Evolutionary conservation across 164 flowering plant genomes (phyloP).

Genomic region (Stephania japonica): DNA sequence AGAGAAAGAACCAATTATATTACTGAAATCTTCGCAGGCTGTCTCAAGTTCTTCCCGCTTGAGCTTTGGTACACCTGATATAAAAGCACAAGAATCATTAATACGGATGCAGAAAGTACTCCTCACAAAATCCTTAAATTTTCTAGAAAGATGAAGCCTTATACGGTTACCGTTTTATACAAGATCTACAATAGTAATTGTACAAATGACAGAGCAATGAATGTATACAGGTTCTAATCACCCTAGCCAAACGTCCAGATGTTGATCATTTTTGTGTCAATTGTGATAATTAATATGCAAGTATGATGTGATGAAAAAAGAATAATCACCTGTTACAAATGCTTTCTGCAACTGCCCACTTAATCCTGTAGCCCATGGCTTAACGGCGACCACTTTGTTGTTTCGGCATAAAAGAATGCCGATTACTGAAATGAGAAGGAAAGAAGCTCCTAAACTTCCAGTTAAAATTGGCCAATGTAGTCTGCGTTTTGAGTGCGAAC

Average conservation of each 20-base stretch:
- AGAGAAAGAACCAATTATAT: conserved; percentile 52
- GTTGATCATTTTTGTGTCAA: no score
- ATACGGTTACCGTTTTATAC: no score
- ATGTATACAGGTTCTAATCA: no score
- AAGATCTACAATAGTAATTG: no score
- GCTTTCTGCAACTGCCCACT: conserved; percentile 92
- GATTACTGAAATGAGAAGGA: conserved; percentile 25
- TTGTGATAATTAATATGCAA: not conserved
- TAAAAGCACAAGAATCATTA: not conserved
- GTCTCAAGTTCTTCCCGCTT: conserved; percentile 61
- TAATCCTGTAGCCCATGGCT: conserved; percentile 86
- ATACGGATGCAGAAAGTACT: not conserved
- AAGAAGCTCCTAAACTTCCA: conserved; percentile 33
- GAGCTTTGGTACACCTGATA: conserved; percentile 72
- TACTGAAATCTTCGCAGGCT: conserved; percentile 91
- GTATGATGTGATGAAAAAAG: not conserved
- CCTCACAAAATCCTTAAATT: not conserved
- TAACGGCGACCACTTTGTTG: conserved; percentile 48
- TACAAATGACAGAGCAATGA: no score
- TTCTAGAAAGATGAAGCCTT: no score
- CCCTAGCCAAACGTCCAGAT: no score
- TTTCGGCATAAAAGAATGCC: conserved; percentile 32
- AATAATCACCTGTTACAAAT: conserved; percentile 63
- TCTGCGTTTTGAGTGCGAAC: conserved; percentile 5
- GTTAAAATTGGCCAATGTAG: conserved; percentile 19